Percentiles rank a stretch among this genome's conserved stretches.
phyloP scores from a whole-genome alignment of 73 alveolate species.

The Paramecium pentaurelia region DNA sequence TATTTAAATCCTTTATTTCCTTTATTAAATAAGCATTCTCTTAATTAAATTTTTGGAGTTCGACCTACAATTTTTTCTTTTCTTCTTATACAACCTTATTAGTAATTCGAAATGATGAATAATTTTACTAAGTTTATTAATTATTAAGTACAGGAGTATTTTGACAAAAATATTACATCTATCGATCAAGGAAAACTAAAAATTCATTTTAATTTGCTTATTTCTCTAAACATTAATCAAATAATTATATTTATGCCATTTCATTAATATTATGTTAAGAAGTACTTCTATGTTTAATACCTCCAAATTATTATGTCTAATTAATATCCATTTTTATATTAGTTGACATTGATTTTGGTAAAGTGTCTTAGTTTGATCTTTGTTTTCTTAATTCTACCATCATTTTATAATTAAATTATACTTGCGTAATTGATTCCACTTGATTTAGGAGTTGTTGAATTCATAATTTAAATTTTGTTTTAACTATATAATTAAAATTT shows the following conservation, averaged over 20 bases:
- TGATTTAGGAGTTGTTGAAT: slow-evolving; percentile 42
- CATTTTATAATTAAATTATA: neutral
- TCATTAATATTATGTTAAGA: slow-evolving; percentile 13
- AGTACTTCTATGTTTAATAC: slow-evolving; percentile 12
- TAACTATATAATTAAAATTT: neutral
- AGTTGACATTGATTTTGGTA: slow-evolving; percentile 13
- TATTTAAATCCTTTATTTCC: neutral
- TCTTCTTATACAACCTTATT: neutral
- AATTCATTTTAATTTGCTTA: neutral
- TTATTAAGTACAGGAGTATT: neutral
- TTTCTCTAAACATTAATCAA: slow-evolving; percentile 22
- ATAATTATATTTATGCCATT: neutral
- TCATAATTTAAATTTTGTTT: neutral
- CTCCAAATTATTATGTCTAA: neutral
- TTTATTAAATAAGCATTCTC: neutral
- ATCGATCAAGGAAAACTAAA: neutral
- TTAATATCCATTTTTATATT: neutral
- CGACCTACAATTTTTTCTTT: neutral
- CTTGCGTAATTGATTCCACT: slow-evolving; percentile 33
- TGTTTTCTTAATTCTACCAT: slow-evolving; percentile 25
- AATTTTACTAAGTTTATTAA: neutral
- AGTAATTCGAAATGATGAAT: neutral
- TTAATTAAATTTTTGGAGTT: neutral
- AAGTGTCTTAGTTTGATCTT: neutral
- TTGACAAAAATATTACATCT: neutral